Conservation (phyloP, 2,329 filamentous ascomycete genomes). For the Emmonsia crescens region DNA sequence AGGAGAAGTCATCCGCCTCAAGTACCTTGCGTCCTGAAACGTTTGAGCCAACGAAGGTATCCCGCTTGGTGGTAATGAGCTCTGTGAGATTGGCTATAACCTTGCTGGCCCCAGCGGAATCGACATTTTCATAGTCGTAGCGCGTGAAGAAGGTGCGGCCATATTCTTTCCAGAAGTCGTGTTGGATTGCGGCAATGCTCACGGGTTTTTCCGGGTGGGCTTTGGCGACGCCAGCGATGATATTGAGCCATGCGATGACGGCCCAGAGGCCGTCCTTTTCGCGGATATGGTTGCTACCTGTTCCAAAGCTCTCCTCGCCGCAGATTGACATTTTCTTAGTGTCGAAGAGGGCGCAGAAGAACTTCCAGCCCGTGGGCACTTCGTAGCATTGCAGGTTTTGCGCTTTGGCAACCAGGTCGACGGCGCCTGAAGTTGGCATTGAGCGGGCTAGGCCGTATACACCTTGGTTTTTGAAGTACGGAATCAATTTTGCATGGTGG, state of each 20-base stretch:
- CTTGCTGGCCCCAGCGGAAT: constrained; percentile 82
- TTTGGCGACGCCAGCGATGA: constrained; percentile 87
- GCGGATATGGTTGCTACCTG: constrained; percentile 95
- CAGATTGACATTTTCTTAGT: constrained; percentile 95
- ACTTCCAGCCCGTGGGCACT: constrained; percentile 98
- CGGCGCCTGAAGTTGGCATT: constrained; percentile 93
- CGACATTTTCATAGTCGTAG: constrained; percentile 95
- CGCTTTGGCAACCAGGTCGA: constrained; percentile 91
- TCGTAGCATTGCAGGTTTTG: constrained; percentile 89
- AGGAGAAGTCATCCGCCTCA: constrained; percentile 92
- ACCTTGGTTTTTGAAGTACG: constrained; percentile 96
- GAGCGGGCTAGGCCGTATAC: constrained; percentile 90
- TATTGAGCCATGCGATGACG: constrained; percentile 95
- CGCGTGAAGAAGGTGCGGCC: constrained; percentile 98
- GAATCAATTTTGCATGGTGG: constrained; percentile 90
- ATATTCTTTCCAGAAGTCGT: constrained; percentile 93
- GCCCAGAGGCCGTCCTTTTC: constrained; percentile 99
- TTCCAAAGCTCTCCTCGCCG: constrained; percentile 96
- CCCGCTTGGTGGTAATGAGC: constrained; percentile 57
- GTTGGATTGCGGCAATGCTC: constrained; percentile 91
- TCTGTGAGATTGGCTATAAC: constrained; percentile 71
- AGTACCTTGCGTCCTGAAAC: constrained; percentile 73
- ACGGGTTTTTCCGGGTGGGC: constrained; percentile 68
- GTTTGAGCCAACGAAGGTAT: constrained; percentile 72
- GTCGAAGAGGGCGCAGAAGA: constrained; percentile 94